Evolutionary conservation across 108 stramenopile genomes (phyloP), one percentile per base, ranked within the genome.

Genomic region (Stephanodiscus minutulus): DNA sequence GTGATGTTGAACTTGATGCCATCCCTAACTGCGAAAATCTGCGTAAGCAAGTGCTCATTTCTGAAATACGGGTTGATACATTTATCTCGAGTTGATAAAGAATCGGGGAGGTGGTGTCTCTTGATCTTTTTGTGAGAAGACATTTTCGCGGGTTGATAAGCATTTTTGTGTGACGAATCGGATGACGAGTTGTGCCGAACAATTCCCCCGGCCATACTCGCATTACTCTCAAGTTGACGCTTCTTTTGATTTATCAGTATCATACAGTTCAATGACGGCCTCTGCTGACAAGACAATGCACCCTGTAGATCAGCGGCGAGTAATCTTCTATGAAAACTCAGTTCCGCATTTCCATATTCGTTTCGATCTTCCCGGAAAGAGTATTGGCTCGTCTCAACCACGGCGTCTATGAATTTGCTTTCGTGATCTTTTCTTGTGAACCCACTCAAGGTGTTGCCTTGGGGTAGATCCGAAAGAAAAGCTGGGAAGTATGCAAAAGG

Each of bases 401-500:
- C 54, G 27, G 29, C 1, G 12, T 36, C 73, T 24, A 5, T 50
- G 18, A 37, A 29, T 31, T 10, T 29, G 29, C 33, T 50, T 29
- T 46, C 37, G 43, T 17, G 31, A 37, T 21, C 37, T 17, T 62
- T 72, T 52, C 70, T n/a, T 49, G 11, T 72, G 18, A 20, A 29
- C 27, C 71, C 61, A 52, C 27, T 27, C 17, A 41, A 44, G 24
- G 9, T 1, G 7, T 46, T 61, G 17, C 17, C 31, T 28, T 76
- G 62, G 7, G 61, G 57, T n/a, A 86, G 36, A 4, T 64, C 18
- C 10, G 86, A 83, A 64, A 87, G 63, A 31, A 87, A 69, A 18
- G 92, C 82, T 21, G 92, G 92, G 54, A 84, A 82, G 72, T 88
- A 94, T 21, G 87, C 76, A 28, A 87, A 37, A 43, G 84, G 59